Evolutionary conservation across 2,329 filamentous ascomycete genomes (phyloP), one percentile per base, ranked within the genome.

Genomic region (Ceratocystis eucalypticola): DNA sequence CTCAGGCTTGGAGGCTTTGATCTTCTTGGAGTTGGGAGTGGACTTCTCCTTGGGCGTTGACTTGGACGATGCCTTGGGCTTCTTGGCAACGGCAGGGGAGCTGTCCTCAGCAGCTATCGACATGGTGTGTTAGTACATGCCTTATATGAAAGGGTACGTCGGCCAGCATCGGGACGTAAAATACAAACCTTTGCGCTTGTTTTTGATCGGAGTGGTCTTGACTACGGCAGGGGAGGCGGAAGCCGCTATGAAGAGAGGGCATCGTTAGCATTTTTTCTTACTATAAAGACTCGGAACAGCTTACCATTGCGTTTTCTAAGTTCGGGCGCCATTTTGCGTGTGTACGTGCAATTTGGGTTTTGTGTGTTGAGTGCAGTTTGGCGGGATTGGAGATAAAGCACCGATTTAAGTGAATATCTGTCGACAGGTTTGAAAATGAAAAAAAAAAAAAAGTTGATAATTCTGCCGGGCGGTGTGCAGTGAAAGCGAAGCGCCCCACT

Each of bases 71-170:
- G 78, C 72, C 70, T 79, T 81, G 65, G 78, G 72, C 73, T 80
- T 80, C 73, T 80, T 80, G 64, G 73, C 65, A 20, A 75, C 74
- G 65, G 77, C 74, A 57, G 77, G 77, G 5, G 77, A 78, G n/a
- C 75, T 72, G 71, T 80, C 77, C 41, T 79, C 78, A 68, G 74
- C 70, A n/a, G 78, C 77, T 78, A 66, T 33, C 30, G 28, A 66
- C 65, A 48, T 46, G 15, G n/a, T 46, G 7, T 59, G 65, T 69
- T 50, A 67, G 66, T 37, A 66, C 45, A 20, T 48, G 62, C 59
- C 12, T 22, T n/a, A 25, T 25, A 41, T 55, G 10, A 28, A 17
- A 8, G 61, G 2, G 12, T 17, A 45, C 10, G 37, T 28, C 7
- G 61, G 46, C 12, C 12, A 25, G 20, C 6, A 22, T 61, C 17